Evolutionary conservation across 2,329 filamentous ascomycete species (phyloP).

Genomic region (Westerdykella aurantiaca): DNA sequence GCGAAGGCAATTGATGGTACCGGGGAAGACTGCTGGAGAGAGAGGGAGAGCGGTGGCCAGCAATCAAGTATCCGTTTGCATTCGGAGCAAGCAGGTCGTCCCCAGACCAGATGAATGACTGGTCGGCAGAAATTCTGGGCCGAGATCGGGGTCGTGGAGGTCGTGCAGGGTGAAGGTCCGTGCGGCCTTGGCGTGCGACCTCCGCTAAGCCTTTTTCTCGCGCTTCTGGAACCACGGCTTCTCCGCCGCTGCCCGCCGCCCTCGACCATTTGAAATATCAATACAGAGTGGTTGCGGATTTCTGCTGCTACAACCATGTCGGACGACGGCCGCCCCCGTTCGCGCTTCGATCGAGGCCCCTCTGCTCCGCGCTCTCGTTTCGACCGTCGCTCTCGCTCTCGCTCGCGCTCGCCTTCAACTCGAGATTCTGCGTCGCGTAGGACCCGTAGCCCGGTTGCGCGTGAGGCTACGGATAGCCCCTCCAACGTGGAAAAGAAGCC

Average conservation of each 20-base stretch:
- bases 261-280: too few relatives aligned
- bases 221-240: not conserved
- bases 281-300: too few relatives aligned
- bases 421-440: slow-evolving; percentile 62
- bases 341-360: slow-evolving; percentile 90
- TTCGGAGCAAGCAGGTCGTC: not conserved
- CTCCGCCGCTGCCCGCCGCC: too few relatives aligned
- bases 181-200: slow-evolving; percentile 1
- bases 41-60: slow-evolving; percentile 5
- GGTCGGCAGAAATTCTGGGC: slow-evolving; percentile 6
- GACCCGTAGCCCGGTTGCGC: slow-evolving; percentile 72
- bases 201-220: not conserved
- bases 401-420: slow-evolving; percentile 74
- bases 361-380: slow-evolving; percentile 68
- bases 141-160: slow-evolving; percentile 1
- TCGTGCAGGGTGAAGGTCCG: not conserved
- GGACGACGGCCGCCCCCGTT: slow-evolving; percentile 78
- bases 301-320: slow-evolving; percentile 53
- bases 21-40: slow-evolving; percentile 2
- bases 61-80: slow-evolving; percentile 6
- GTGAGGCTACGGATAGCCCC: slow-evolving; percentile 44
- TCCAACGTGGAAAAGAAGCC: slow-evolving; percentile 48
- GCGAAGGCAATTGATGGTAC: slow-evolving; percentile 16
- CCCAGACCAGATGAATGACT: not conserved
- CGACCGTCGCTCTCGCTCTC: slow-evolving; percentile 56